phyloP scores from a whole-genome alignment of 441 rosid genomes.

The Biscutella auriculata region DNA sequence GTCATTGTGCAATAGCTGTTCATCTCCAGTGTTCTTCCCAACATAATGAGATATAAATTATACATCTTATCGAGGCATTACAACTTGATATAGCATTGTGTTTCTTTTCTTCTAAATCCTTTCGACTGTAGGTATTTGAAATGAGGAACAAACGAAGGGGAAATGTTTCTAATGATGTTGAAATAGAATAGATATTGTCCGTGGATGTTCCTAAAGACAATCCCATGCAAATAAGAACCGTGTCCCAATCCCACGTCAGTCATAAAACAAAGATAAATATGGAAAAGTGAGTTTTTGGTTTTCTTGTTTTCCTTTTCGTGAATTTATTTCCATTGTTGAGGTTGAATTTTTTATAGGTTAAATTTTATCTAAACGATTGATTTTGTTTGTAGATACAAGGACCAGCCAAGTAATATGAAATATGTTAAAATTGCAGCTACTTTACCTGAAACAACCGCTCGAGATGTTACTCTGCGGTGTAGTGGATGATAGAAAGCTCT shows the following conservation, averaged over 20 bases:
- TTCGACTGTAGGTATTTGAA: constrained; percentile 67
- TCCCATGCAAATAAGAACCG: constrained; percentile 81
- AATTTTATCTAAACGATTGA: neutral
- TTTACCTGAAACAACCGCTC: constrained; percentile 73
- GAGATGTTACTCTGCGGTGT: constrained; percentile 98
- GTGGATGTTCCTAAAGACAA: constrained; percentile 71
- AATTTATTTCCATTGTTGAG: no score
- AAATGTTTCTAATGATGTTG: constrained; percentile 98
- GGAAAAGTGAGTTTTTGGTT: constrained; percentile 33
- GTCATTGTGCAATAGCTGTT: neutral
- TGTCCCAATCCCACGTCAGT: constrained; percentile 99
- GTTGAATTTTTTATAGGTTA: neutral
- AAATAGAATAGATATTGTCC: constrained; percentile 92
- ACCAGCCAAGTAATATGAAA: constrained; percentile 69
- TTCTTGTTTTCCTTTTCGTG: neutral
- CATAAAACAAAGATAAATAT: no score
- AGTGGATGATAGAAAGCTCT: constrained; percentile 79
- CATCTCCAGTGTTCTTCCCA: neutral
- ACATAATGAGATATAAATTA: constrained; percentile 1
- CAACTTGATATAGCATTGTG: neutral
- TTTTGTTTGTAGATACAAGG: constrained; percentile 36
- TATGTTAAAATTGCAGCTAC: constrained; percentile 84
- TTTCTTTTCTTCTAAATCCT: constrained; percentile 12
- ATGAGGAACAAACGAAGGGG: constrained; percentile 96
- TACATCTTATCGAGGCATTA: neutral